These are phyloP conservation scores for Penicillium psychrosexuale DNA, from an alignment of 2,329 filamentous ascomycete genomes.

Conservation along the genomic window DNA sequence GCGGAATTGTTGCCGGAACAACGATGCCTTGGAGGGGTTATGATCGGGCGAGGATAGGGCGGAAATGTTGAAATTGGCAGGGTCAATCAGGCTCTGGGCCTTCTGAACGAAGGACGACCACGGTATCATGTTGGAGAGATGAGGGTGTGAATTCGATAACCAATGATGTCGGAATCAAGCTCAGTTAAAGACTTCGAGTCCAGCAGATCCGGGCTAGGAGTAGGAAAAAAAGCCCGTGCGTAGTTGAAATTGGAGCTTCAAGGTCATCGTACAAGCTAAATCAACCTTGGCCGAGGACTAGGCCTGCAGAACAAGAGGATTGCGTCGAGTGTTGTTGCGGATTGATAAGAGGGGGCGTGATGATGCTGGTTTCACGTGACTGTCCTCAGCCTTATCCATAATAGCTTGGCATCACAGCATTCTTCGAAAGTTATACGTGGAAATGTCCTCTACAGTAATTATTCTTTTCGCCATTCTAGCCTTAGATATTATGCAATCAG, in stretches of 20 bases:
- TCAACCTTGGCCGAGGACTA: conserved; percentile 22
- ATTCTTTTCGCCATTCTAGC: no score
- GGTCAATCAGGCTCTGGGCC: conserved; percentile 92
- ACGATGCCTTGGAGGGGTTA: conserved; percentile 82
- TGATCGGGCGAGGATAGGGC: conserved; percentile 70
- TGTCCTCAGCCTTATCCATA: conserved; percentile 14
- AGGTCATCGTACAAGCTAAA: conserved; percentile 30
- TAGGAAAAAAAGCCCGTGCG: conserved; percentile 24
- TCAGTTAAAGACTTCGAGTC: conserved; percentile 23
- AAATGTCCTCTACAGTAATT: background rate
- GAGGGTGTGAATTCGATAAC: conserved; percentile 2
- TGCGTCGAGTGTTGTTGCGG: conserved; percentile 18
- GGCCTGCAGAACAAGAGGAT: conserved; percentile 17
- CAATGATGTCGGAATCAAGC: conserved; percentile 24
- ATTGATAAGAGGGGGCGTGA: conserved; percentile 24
- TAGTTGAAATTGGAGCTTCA: conserved; percentile 15
- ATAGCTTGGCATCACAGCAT: conserved; percentile 5
- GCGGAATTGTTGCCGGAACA: conserved; percentile 96
- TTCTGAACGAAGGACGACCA: conserved; percentile 85
- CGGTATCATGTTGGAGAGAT: conserved; percentile 53
- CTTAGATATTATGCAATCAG: background rate
- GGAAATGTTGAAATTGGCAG: conserved; percentile 72
- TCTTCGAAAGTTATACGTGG: background rate
- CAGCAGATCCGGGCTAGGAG: conserved; percentile 19
- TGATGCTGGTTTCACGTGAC: conserved; percentile 20